Base-by-base conservation (phyloP, 768 basidiomycete genomes). In the Leccinum pellstonianum region DNA sequence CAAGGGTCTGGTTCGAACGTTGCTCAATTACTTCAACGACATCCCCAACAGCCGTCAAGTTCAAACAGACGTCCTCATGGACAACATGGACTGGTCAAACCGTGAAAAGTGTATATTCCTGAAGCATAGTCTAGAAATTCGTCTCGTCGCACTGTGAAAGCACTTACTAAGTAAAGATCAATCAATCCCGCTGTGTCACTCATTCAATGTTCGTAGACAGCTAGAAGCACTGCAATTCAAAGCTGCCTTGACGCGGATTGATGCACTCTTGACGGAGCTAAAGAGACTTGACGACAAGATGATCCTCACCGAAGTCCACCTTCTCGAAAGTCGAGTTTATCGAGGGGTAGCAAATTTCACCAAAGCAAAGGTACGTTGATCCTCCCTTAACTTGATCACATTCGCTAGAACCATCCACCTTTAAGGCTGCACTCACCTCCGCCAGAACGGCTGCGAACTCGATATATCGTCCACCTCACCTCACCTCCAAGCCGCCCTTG, bases 231-330 rank as follows among this genome's bases (percentile, higher is more conserved):
- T 82, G 23, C 85, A 90, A 66, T 91, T 85, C 79, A 87, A 90
- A 66, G 81, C 85, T 0, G 94, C 96, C 0, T 80, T 98, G 14
- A 68, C 82, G 0, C 82, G 93, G 53, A 95, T 98, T 62, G 94
- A 95, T 62, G 79, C 81, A 0, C 83, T 99, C n/a, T 81, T 98
- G 41, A 88, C 88, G 2, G 97, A 98, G 74, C 83, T 99, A 21
- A 94, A 91, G 75, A 84, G 88, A 27, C 79, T 99, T 27, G 96
- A 99, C 73, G 97, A 98, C 77, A 98, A 98, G 80, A 90, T 96
- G 84, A 91, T 98, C 62, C 81, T 99, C 31, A 98, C 95, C 3
- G 96, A 98, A 71, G 95, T 98, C 0, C 95, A 96, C 67, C 82
- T 99, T 9, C 83, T 98, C 41, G 96, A 99, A 76, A 92, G 91